These are phyloP conservation scores for Neonectria neomacrospora DNA, from an alignment of 2,329 filamentous ascomycete genomes.

Conservation along the genomic window DNA sequence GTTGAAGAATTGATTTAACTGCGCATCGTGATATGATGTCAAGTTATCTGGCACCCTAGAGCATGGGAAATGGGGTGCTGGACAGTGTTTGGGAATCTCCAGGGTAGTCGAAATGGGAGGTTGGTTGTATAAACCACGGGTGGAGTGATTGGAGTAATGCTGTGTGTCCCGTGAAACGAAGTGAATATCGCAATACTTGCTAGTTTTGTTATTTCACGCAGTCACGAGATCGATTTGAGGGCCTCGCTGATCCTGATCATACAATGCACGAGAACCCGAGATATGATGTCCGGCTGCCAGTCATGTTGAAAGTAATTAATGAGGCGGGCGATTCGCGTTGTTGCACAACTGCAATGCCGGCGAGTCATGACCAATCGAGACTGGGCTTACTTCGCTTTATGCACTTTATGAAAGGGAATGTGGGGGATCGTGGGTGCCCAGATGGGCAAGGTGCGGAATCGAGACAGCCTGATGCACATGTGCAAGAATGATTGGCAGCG, in stretches of 20 bases:
- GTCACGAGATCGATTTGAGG: constrained; percentile 10
- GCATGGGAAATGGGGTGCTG: not conserved
- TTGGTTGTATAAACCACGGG: not conserved
- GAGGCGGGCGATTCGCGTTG: not conserved
- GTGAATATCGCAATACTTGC: not conserved
- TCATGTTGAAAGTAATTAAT: not conserved
- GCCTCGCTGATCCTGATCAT: constrained; percentile 1
- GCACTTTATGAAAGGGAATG: not conserved
- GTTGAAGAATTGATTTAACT: too few species aligned
- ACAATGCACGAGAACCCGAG: constrained; percentile 4
- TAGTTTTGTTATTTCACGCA: not conserved
- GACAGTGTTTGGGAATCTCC: not conserved
- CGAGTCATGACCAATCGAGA: not conserved
- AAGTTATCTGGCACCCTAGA: not conserved
- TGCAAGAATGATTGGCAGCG: constrained; percentile 39
- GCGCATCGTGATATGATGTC: not conserved
- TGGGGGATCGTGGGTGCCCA: not conserved
- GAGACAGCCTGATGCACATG: constrained; percentile 31
- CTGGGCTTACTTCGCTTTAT: constrained; percentile 1
- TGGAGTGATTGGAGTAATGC: not conserved
- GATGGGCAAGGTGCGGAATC: constrained; percentile 28
- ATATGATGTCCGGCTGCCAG: not conserved
- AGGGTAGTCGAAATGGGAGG: not conserved
- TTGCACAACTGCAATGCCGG: not conserved
- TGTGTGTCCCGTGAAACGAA: not conserved